phyloP scores from a whole-genome alignment of 176 grass and related monocot species.

The Rhynchospora breviuscula region DNA sequence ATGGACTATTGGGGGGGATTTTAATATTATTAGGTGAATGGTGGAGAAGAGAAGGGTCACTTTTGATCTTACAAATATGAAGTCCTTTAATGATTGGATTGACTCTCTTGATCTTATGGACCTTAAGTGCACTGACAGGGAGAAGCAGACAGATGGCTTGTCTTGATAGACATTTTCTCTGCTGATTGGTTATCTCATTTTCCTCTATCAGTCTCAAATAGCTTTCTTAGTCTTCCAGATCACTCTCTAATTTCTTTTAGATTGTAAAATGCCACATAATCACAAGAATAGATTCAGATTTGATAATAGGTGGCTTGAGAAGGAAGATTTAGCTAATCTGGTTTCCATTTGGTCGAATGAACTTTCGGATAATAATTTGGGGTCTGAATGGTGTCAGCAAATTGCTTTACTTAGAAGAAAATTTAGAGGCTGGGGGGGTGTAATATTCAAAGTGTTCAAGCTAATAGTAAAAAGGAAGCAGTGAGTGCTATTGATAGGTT shows the following conservation, averaged over 20 bases:
- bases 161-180: neutral
- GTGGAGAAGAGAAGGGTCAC: too few species aligned
- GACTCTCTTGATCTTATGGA: neutral
- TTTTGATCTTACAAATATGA: too few species aligned
- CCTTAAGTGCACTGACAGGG: neutral
- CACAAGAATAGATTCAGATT: neutral
- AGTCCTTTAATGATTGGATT: neutral
- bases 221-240: neutral
- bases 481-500: neutral
- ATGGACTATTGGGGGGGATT: too few species aligned
- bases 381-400: neutral
- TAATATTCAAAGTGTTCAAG: neutral
- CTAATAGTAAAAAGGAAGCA: neutral
- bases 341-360: neutral
- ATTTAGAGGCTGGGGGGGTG: too few species aligned
- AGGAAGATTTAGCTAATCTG: neutral
- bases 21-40: too few species aligned
- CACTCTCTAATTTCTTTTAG: neutral
- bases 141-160: too few species aligned
- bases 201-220: neutral
- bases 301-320: neutral
- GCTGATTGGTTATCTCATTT: neutral
- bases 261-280: neutral
- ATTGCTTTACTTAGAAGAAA: too few species aligned
- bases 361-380: neutral